Evolutionary conservation across 73 alveolate genomes (phyloP).

Genomic region (Diophrys sp.): DNA sequence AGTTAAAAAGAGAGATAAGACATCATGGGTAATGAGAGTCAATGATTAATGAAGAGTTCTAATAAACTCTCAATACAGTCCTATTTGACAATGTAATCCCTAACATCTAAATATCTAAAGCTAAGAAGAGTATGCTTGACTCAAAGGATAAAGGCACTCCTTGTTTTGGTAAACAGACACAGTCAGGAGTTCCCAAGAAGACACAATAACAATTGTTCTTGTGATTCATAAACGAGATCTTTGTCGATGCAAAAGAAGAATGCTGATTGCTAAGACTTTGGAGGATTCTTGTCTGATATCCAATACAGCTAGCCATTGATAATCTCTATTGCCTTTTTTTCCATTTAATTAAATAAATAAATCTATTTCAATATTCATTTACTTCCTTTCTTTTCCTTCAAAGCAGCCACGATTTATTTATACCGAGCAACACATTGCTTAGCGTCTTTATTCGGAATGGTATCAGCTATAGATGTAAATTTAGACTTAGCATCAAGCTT

Average conservation of each 20-base stretch:
- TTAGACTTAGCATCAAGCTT: conserved; percentile 77
- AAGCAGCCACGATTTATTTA: conserved; percentile 49
- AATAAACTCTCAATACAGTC: too few species aligned
- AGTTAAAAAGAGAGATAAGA: too few species aligned
- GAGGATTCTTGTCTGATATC: conserved; percentile 79
- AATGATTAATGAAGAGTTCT: too few species aligned
- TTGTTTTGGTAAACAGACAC: too few species aligned
- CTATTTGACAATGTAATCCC: too few species aligned
- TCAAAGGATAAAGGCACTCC: too few species aligned
- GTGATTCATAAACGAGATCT: conserved; percentile 92
- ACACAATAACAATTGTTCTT: too few species aligned
- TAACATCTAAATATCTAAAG: too few species aligned
- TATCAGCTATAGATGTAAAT: conserved; percentile 74
- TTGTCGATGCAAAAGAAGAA: conserved; percentile 91
- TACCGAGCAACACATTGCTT: conserved; percentile 83
- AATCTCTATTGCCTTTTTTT: neutral
- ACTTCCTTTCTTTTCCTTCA: conserved; percentile 28
- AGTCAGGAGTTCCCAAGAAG: too few species aligned
- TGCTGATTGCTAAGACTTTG: conserved; percentile 74
- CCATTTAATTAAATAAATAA: neutral
- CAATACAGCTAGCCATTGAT: conserved; percentile 62
- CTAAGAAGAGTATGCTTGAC: too few species aligned
- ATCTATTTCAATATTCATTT: neutral
- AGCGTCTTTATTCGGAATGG: conserved; percentile 76
- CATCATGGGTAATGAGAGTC: too few species aligned